phyloP scores from a whole-genome alignment of 306 rosid genomes.

The Phaseolus lunatus region DNA sequence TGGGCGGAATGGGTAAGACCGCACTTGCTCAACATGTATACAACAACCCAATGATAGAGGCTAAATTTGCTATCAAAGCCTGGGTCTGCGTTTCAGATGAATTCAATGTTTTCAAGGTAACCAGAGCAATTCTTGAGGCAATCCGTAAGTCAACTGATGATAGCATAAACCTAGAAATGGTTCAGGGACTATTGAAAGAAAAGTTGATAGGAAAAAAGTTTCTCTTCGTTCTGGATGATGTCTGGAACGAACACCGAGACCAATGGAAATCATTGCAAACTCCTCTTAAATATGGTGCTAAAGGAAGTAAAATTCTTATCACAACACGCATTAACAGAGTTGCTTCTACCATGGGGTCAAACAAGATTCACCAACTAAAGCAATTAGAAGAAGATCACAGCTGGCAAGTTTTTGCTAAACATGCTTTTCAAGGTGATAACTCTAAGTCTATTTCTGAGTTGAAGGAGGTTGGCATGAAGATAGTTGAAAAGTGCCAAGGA shows the following conservation, averaged over 20 bases:
- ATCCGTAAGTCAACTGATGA: not conserved
- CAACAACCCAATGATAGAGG: not conserved
- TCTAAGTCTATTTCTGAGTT: not conserved
- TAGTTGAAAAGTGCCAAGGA: not conserved
- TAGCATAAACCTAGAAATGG: not conserved
- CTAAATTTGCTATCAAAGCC: not conserved
- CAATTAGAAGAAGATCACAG: not conserved
- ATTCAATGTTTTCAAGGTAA: too few species aligned
- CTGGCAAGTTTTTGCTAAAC: not conserved
- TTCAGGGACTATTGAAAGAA: not conserved
- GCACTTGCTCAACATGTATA: not conserved
- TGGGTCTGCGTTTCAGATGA: not conserved
- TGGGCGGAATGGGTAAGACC: not conserved
- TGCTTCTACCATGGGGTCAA: not conserved
- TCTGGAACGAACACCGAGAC: not conserved
- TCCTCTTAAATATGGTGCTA: constrained; percentile 1
- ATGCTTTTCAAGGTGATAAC: not conserved
- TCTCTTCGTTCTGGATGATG: constrained; percentile 18
- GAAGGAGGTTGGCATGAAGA: not conserved
- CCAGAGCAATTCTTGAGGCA: too few species aligned
- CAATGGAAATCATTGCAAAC: not conserved
- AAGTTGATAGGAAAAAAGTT: not conserved
- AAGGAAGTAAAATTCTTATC: constrained; percentile 16
- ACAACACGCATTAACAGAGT: constrained; percentile 11
- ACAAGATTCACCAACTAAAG: not conserved